Conservation (phyloP, 129 eudicot genomes). For the Escallonia rubra region DNA sequence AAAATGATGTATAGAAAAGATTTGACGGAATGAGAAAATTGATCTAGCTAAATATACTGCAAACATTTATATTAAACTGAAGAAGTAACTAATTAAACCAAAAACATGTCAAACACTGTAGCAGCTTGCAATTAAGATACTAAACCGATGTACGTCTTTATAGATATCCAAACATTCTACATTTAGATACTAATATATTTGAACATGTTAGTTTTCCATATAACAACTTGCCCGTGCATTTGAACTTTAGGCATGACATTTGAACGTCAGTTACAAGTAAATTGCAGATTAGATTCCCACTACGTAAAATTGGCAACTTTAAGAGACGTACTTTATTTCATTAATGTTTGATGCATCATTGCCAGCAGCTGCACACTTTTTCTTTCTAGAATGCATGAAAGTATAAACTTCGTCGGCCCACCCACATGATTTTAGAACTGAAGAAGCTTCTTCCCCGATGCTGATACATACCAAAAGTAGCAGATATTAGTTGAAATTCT, state of each 20-base stretch:
- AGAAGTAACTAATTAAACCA: no score
- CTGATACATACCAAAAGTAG: slow-evolving; percentile 31
- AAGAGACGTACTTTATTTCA: slow-evolving; percentile 62
- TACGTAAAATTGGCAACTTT: neutral
- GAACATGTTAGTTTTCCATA: no score
- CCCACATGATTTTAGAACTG: slow-evolving; percentile 49
- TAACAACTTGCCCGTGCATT: neutral
- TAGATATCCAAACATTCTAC: no score
- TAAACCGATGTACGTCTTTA: no score
- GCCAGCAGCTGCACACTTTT: slow-evolving; percentile 31
- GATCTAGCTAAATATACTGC: no score
- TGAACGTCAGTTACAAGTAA: neutral
- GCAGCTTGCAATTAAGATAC: no score
- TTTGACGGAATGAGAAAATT: no score
- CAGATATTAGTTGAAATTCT: slow-evolving; percentile 5
- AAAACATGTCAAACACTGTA: no score
- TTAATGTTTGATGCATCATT: slow-evolving; percentile 23
- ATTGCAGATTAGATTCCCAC: neutral
- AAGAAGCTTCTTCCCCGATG: slow-evolving; percentile 67
- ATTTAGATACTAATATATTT: no score
- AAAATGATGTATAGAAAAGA: no score
- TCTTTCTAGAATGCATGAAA: slow-evolving; percentile 58
- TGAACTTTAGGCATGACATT: neutral
- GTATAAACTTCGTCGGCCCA: slow-evolving; percentile 58
- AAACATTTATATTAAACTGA: no score